Base-by-base conservation (phyloP, 2,329 filamentous ascomycete species). In the Fusarium xyrophilum region DNA sequence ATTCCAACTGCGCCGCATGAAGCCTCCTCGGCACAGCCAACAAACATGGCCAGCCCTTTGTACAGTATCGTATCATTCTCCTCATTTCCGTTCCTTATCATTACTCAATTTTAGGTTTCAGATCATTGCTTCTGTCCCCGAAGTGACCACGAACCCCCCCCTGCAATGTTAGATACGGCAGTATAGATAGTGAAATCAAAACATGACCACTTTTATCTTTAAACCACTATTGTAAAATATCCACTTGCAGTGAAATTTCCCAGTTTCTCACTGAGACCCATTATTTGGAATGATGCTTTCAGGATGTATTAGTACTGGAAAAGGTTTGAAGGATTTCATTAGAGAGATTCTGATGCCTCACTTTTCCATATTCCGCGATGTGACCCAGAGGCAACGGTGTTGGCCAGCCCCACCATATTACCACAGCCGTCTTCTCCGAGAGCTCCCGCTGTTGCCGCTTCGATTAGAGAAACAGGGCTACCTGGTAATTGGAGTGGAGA, bases 361-460 rank as follows among this genome's bases (percentile, higher is more conserved):
- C 36, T 32, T 46, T 46, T 30, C 28, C 28, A 15, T 32, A 27
- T 25, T 19, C 21, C 35, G 30, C 23, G 13, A 27, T 46, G 48
- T 60, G 50, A 33, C 44, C 25, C 28, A 47, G 40, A 55, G 56
- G 62, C 58, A 56, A 60, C 44, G 42, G n/a, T 42, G 21, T 53
- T 53, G 52, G 36, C 51, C 48, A 44, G 36, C 42, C 42, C 40
- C 35, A 60, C 53, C 53, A 56, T 23, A 43, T 56, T 38, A 64
- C 27, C 51, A 53, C 23, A 56, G 60, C 47, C 46, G 52, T 58
- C 56, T 53, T 58, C 61, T 35, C 60, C 60, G 60, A 61, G 51
- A 67, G 27, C 52, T 65, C 61, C 56, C 53, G 56, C 57, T 53
- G 48, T 42, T 58, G 44, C 30, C 56, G 48, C 46, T 50, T 56